phyloP scores from a whole-genome alignment of 2,329 filamentous ascomycete genomes.

The Cordyceps cateniannulata region DNA sequence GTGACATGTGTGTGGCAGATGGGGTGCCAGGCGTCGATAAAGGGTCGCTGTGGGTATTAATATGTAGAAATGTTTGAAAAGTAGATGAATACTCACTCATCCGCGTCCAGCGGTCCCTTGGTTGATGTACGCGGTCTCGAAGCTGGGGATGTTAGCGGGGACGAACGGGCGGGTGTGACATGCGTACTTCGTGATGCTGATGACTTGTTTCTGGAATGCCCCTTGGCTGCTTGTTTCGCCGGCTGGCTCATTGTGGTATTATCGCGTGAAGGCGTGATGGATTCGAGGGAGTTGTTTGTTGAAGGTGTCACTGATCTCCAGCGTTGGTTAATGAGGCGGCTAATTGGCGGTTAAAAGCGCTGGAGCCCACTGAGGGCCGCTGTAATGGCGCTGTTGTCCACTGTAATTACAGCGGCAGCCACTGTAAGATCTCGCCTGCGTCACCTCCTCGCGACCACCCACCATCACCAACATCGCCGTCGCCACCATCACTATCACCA shows the following conservation, averaged over 20 bases:
- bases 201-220: slow-evolving; percentile 32
- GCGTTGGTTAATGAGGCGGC: too few relatives aligned
- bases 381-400: too few relatives aligned
- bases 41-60: slow-evolving; percentile 20
- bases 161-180: neutral
- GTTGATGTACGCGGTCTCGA: slow-evolving; percentile 63
- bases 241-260: slow-evolving; percentile 23
- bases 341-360: neutral
- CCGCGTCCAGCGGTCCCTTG: slow-evolving; percentile 69
- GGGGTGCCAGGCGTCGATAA: slow-evolving; percentile 22
- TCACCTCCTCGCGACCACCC: too few relatives aligned
- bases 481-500: too few relatives aligned
- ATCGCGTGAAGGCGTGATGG: too few relatives aligned
- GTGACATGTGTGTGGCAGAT: slow-evolving; percentile 9
- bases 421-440: neutral
- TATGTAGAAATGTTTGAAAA: neutral
- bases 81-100: slow-evolving; percentile 56
- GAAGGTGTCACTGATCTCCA: too few relatives aligned
- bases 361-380: too few relatives aligned
- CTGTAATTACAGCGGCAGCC: too few relatives aligned
- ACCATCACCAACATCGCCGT: too few relatives aligned
- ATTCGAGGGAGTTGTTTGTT: neutral
- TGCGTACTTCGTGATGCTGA: slow-evolving; percentile 28
- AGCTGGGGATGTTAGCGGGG: slow-evolving; percentile 31
- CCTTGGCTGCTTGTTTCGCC: slow-evolving; percentile 22